phyloP scores from a whole-genome alignment of 1,284 basidiomycete genomes.

The Sporisorium graminicola region DNA sequence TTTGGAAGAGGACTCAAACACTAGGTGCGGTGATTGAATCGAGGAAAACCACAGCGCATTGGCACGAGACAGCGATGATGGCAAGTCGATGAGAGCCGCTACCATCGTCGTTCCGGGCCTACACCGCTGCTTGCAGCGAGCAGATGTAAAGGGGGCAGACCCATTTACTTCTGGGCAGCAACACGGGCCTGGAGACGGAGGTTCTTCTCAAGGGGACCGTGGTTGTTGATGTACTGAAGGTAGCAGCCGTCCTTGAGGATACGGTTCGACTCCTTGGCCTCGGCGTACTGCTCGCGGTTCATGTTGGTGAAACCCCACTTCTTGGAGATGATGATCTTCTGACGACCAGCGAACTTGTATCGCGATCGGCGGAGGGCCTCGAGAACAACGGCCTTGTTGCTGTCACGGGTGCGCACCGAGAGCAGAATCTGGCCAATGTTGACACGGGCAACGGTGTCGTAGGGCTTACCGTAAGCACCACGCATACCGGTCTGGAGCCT shows the following conservation, averaged over 20 bases:
- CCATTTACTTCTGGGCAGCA: constrained; percentile 66
- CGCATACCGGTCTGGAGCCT: constrained; percentile 97
- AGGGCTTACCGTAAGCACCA: constrained; percentile 99
- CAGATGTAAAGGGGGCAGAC: background rate
- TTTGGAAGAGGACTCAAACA: constrained; percentile 20
- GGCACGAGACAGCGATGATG: background rate
- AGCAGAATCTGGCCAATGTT: constrained; percentile 98
- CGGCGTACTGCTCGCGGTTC: constrained; percentile 87
- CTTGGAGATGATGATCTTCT: constrained; percentile 91
- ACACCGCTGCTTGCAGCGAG: constrained; percentile 24
- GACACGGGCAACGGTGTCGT: constrained; percentile 93
- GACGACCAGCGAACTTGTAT: constrained; percentile 99
- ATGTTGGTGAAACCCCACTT: constrained; percentile 91
- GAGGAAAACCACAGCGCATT: constrained; percentile 34
- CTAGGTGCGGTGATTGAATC: constrained; percentile 16
- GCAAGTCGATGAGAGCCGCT: background rate
- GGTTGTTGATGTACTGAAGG: constrained; percentile 69
- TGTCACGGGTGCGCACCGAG: constrained; percentile 92
- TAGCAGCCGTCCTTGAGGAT: constrained; percentile 69
- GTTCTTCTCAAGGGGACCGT: constrained; percentile 66
- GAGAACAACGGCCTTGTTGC: constrained; percentile 87
- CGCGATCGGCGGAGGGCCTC: constrained; percentile 88
- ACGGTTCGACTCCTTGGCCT: constrained; percentile 81
- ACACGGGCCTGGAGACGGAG: constrained; percentile 66
- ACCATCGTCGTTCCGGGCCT: constrained; percentile 8